Evolutionary conservation across 177 flowering plant species (phyloP).

Genomic region (Vitis hybrid): DNA sequence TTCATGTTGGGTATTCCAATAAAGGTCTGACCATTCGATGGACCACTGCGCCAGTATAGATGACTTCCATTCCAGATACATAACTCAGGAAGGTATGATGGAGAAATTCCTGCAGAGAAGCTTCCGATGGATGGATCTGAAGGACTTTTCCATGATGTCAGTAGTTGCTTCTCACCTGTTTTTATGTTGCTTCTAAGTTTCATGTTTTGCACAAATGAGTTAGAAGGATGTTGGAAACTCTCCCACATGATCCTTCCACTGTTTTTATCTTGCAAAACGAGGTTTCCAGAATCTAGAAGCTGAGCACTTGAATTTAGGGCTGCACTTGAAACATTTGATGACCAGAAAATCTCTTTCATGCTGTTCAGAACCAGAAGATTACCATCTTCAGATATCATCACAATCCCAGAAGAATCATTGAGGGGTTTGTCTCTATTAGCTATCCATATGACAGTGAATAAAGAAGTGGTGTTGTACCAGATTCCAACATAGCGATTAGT

Average conservation of each 20-base stretch:
- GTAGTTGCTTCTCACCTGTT: slow-evolving; percentile 6
- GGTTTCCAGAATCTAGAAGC: background rate
- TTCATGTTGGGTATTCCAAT: slow-evolving; percentile 28
- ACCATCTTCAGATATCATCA: too few relatives aligned
- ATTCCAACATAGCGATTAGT: too few relatives aligned
- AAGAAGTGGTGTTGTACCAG: too few relatives aligned
- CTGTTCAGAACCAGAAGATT: too few relatives aligned
- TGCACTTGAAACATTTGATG: too few relatives aligned
- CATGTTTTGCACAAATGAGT: slow-evolving; percentile 21
- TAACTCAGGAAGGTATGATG: slow-evolving; percentile 9
- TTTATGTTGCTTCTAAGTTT: slow-evolving; percentile 4
- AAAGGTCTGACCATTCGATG: slow-evolving; percentile 35
- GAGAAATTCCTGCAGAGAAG: slow-evolving; percentile 21
- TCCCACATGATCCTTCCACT: slow-evolving; percentile 10
- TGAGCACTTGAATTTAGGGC: too few relatives aligned
- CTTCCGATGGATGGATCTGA: slow-evolving; percentile 30
- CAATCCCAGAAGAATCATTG: too few relatives aligned
- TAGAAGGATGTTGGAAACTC: slow-evolving; percentile 11
- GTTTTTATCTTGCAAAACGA: slow-evolving; percentile 11
- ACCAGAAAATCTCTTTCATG: too few relatives aligned
- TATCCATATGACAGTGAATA: too few relatives aligned
- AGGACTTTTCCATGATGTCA: slow-evolving; percentile 25
- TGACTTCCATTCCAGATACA: slow-evolving; percentile 22
- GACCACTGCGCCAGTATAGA: slow-evolving; percentile 37
- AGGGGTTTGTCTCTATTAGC: too few relatives aligned